Conservation (phyloP, 2,329 filamentous ascomycete species). For the Hypoxylon rubiginosum region DNA sequence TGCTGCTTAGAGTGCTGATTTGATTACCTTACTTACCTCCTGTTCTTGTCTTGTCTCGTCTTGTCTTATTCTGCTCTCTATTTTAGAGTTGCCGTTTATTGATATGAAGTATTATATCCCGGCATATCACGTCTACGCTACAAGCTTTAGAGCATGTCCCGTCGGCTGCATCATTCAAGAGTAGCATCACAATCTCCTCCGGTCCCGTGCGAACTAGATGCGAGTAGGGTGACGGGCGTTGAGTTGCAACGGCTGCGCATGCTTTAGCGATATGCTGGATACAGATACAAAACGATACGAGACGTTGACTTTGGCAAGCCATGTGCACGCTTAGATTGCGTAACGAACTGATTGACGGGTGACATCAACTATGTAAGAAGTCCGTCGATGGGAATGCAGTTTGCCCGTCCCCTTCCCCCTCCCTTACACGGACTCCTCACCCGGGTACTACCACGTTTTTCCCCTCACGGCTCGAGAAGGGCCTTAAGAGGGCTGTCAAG, state of each 20-base stretch:
- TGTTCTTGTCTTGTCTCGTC: not conserved
- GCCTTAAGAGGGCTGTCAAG: constrained; percentile 35
- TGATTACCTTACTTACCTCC: constrained; percentile 2
- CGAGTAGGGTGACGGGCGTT: constrained; percentile 19
- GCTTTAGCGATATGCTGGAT: constrained; percentile 9
- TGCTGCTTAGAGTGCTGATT: constrained; percentile 15
- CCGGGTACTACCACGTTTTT: constrained; percentile 43
- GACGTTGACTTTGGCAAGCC: constrained; percentile 25
- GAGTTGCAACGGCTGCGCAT: constrained; percentile 4
- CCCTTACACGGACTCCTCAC: constrained; percentile 36
- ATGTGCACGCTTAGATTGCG: constrained; percentile 22
- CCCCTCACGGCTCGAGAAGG: constrained; percentile 39
- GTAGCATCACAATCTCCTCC: constrained; percentile 12
- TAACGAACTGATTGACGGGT: constrained; percentile 32
- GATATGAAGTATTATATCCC: not conserved
- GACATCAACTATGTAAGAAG: constrained; percentile 30
- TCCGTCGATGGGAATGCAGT: not conserved
- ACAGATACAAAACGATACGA: constrained; percentile 13
- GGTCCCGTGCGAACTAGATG: constrained; percentile 13
- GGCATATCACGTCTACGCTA: constrained; percentile 8
- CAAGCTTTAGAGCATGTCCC: constrained; percentile 4
- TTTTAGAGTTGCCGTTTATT: not conserved
- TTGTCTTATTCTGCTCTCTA: not conserved
- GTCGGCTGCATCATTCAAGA: not conserved
- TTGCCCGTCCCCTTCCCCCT: constrained; percentile 14